Evolutionary conservation across 176 grass and related monocot species (phyloP).

Genomic region (Eleusine coracana): DNA sequence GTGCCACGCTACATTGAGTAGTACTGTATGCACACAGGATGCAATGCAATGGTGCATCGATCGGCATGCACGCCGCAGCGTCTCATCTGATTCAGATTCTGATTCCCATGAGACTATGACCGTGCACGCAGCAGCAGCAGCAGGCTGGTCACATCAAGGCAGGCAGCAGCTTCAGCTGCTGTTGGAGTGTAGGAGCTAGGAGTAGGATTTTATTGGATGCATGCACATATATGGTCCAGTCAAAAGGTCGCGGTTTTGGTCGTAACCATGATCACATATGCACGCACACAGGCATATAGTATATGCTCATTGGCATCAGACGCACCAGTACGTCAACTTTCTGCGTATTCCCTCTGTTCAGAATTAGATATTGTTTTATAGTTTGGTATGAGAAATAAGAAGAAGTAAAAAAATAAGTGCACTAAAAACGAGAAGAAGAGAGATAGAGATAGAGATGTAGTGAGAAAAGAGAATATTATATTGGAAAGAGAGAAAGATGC

Average conservation of each 20-base stretch:
- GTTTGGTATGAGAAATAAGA: too few relatives aligned
- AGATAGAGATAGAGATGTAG: too few relatives aligned
- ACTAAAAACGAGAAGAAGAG: too few relatives aligned
- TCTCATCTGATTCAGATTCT: conserved; percentile 50
- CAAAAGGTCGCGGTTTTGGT: conserved; percentile 45
- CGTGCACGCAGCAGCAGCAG: neutral
- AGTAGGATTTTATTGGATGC: neutral
- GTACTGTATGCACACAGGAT: conserved; percentile 34
- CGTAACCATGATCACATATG: conserved; percentile 25
- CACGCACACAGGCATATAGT: too few relatives aligned
- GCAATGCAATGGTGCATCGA: neutral
- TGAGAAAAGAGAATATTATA: too few relatives aligned
- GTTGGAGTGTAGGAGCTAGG: neutral
- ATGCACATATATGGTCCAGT: conserved; percentile 35
- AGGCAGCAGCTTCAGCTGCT: neutral
- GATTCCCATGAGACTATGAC: conserved; percentile 41
- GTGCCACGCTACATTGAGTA: neutral
- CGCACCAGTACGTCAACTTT: too few relatives aligned
- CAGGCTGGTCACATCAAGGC: neutral
- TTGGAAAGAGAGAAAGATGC: too few relatives aligned
- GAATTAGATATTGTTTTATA: too few relatives aligned
- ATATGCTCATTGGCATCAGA: too few relatives aligned
- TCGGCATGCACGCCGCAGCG: conserved; percentile 22
- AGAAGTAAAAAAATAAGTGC: too few relatives aligned
- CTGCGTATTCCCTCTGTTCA: too few relatives aligned